Conservation (phyloP, 2,329 filamentous ascomycete genomes). For the Sclerotiophoma versabilis region DNA sequence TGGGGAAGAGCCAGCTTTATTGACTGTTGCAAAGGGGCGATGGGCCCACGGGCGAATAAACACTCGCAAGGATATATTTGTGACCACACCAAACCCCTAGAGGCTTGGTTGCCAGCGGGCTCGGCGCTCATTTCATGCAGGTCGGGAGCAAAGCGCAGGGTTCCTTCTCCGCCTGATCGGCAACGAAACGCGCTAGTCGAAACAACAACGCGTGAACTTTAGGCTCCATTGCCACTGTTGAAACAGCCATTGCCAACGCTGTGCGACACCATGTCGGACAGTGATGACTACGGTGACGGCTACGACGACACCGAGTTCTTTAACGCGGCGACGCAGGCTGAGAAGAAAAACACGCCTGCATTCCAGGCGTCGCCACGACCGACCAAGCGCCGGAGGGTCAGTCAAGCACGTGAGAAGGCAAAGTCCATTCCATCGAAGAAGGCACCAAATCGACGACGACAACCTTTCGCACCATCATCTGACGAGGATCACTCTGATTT, state of each 20-base stretch:
- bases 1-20: conserved; percentile 15
- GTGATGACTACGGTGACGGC: conserved; percentile 68
- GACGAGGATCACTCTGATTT: conserved; percentile 31
- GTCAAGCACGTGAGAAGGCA: conserved; percentile 32
- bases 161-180: conserved; percentile 24
- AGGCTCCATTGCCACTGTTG: conserved; percentile 26
- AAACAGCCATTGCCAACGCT: conserved; percentile 20
- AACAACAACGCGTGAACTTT: conserved; percentile 32
- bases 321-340: conserved; percentile 63
- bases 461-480: conserved; percentile 34
- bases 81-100: neutral
- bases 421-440: conserved; percentile 32
- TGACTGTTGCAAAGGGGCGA: conserved; percentile 13
- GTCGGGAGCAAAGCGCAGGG: conserved; percentile 24
- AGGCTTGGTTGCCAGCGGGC: conserved; percentile 3
- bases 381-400: conserved; percentile 46
- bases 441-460: conserved; percentile 23
- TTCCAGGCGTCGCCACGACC: conserved; percentile 46
- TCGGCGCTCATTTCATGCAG: conserved; percentile 12
- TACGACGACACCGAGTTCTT: conserved; percentile 72
- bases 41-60: conserved; percentile 3
- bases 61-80: conserved; percentile 8
- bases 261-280: conserved; percentile 33
- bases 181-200: conserved; percentile 32
- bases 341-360: conserved; percentile 40